Conservation (phyloP, 176 grass and related monocot genomes). For the Ensete glaucum region DNA sequence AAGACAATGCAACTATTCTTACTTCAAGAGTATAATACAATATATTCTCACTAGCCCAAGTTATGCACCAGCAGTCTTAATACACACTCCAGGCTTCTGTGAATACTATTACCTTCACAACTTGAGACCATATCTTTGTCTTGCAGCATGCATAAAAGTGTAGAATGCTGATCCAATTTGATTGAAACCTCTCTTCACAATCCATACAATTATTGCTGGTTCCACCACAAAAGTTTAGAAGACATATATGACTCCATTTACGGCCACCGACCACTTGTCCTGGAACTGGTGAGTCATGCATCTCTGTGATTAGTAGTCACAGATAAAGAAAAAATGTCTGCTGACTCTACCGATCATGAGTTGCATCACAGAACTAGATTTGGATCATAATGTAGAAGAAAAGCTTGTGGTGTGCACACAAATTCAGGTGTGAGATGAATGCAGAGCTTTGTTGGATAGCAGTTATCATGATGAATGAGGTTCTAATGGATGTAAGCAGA, state of each 20-base stretch:
- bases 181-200: not conserved
- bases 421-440: not conserved
- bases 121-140: not conserved
- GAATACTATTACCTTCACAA: not conserved
- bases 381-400: no score
- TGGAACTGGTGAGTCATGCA: not conserved
- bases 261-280: not conserved
- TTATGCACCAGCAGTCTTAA: no score
- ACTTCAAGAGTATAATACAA: no score
- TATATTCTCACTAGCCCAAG: no score
- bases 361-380: not conserved
- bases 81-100: no score
- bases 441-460: not conserved
- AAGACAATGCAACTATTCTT: no score
- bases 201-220: conserved; percentile 2
- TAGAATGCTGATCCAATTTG: not conserved
- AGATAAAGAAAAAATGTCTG: not conserved
- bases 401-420: not conserved
- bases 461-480: not conserved
- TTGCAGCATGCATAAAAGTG: not conserved
- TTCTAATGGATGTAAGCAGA: not conserved
- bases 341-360: not conserved
- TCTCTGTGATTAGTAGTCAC: not conserved
- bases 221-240: not conserved
- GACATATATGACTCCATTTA: not conserved